These are phyloP conservation scores for Trifolium repens DNA, from an alignment of 306 rosid species.

Conservation along the genomic window DNA sequence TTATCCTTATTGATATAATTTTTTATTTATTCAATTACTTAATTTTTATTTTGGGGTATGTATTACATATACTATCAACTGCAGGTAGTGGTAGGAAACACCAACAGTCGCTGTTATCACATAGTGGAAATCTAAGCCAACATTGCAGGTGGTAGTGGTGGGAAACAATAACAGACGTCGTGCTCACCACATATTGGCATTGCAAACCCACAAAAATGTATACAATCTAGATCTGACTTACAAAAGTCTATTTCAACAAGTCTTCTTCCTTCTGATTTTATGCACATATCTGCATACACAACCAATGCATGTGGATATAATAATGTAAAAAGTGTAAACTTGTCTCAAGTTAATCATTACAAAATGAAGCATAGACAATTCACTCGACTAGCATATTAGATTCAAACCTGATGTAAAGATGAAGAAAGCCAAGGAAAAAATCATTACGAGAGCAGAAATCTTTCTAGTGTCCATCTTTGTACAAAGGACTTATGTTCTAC, in stretches of 20 bases:
- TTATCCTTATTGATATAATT: neutral
- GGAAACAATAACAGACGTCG: no score
- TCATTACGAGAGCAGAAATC: neutral
- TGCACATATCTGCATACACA: neutral
- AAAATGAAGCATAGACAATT: neutral
- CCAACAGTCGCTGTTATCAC: neutral
- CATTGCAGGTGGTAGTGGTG: neutral
- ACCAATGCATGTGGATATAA: neutral
- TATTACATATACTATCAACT: neutral
- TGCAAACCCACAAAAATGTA: no score
- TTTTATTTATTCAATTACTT: neutral
- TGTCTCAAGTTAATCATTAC: neutral
- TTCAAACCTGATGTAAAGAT: neutral
- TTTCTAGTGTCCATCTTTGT: neutral
- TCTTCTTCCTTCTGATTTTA: neutral
- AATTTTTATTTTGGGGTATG: neutral
- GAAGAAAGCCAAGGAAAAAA: neutral
- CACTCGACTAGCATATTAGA: neutral
- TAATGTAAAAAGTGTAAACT: neutral
- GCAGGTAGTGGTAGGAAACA: neutral
- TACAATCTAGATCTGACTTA: neutral
- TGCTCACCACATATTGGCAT: no score
- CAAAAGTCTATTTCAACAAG: neutral
- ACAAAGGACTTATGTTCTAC: neutral
- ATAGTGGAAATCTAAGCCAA: neutral